These are phyloP conservation scores for Dysphania ambrosioides DNA, from an alignment of 148 eudicot genomes.

Conservation along the genomic window DNA sequence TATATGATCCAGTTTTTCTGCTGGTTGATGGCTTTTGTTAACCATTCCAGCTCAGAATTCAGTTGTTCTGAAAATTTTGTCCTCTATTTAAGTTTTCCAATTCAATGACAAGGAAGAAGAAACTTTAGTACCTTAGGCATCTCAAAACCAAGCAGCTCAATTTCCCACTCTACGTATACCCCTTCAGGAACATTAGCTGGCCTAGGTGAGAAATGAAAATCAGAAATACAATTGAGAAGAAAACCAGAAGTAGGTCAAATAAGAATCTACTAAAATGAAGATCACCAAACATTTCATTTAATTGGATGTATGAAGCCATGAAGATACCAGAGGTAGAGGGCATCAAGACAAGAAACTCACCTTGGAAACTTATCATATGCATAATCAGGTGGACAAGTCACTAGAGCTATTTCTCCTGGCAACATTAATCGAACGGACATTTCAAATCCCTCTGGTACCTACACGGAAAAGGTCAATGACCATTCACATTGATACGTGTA, in stretches of 20 bases:
- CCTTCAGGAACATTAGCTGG: slow-evolving; percentile 87
- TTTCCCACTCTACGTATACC: slow-evolving; percentile 86
- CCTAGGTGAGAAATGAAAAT: slow-evolving; percentile 36
- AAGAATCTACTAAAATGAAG: not conserved
- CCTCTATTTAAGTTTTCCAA: not conserved
- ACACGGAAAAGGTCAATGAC: not conserved
- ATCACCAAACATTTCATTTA: not conserved
- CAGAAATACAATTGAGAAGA: not conserved
- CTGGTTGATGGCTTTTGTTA: not conserved
- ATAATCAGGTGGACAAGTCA: slow-evolving; percentile 98
- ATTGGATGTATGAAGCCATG: not conserved
- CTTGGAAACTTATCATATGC: slow-evolving; percentile 94
- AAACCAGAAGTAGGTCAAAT: not conserved
- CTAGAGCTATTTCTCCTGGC: slow-evolving; percentile 93
- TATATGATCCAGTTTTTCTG: not conserved
- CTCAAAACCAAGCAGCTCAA: slow-evolving; percentile 94
- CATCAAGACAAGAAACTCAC: slow-evolving; percentile 29
- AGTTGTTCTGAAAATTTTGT: not conserved
- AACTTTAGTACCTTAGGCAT: slow-evolving; percentile 59
- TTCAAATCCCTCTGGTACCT: slow-evolving; percentile 99
- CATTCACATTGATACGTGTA: not conserved
- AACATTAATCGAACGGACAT: slow-evolving; percentile 94
- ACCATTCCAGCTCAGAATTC: not conserved
- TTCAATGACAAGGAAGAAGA: not conserved
- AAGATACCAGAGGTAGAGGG: not conserved